phyloP scores from a whole-genome alignment of 768 basidiomycete species.

The Mycena metata region DNA sequence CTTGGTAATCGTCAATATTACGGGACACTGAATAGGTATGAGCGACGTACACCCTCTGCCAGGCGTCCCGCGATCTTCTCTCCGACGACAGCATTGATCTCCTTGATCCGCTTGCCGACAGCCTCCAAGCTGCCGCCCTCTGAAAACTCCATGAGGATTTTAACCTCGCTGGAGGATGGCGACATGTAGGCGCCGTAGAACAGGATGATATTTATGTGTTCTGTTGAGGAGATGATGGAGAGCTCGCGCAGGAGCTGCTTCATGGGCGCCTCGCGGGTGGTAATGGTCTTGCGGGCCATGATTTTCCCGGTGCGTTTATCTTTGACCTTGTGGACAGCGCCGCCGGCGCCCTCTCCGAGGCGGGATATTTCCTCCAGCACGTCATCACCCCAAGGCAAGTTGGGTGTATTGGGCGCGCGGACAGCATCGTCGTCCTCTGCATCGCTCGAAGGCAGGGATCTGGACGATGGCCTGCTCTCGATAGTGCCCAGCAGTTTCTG shows the following conservation, averaged over 20 bases:
- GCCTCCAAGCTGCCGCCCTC: slow-evolving; percentile 93
- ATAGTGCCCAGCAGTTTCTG: slow-evolving; percentile 55
- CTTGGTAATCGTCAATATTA: slow-evolving; percentile 52
- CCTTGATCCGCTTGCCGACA: slow-evolving; percentile 87
- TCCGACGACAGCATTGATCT: slow-evolving; percentile 81
- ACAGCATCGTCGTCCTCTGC: slow-evolving; percentile 41
- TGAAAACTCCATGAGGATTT: slow-evolving; percentile 93
- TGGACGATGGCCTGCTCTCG: slow-evolving; percentile 46
- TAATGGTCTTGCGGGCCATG: slow-evolving; percentile 96
- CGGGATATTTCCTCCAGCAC: slow-evolving; percentile 81
- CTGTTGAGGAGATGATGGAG: slow-evolving; percentile 86
- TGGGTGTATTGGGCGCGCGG: slow-evolving; percentile 36
- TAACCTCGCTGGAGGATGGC: slow-evolving; percentile 90
- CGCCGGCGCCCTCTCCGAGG: slow-evolving; percentile 95
- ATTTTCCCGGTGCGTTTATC: slow-evolving; percentile 84
- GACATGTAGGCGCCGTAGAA: slow-evolving; percentile 96
- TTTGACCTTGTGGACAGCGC: slow-evolving; percentile 94
- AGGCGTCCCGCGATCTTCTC: slow-evolving; percentile 93
- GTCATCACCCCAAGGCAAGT: slow-evolving; percentile 73
- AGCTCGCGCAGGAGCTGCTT: slow-evolving; percentile 95
- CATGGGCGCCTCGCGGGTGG: slow-evolving; percentile 89
- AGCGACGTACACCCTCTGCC: slow-evolving; percentile 84
- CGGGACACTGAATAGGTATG: slow-evolving; percentile 18
- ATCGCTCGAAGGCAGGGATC: slow-evolving; percentile 34
- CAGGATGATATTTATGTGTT: slow-evolving; percentile 88